A percentile compares a stretch with the other conserved stretches of the same genome.
phyloP scores from a whole-genome alignment of 2,329 filamentous ascomycete species.

The Claviceps capensis region DNA sequence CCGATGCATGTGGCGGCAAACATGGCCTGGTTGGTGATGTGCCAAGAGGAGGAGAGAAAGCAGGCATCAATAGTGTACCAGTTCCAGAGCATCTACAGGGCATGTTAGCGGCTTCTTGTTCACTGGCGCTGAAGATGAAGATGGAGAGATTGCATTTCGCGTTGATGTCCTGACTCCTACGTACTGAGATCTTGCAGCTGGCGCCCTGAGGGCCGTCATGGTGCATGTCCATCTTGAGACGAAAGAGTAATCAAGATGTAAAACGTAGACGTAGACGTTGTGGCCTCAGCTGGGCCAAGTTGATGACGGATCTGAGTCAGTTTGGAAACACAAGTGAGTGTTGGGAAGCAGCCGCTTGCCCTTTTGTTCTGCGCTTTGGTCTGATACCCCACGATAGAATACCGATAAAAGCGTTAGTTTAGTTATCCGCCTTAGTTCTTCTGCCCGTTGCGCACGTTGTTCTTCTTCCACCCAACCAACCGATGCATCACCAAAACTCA shows the following conservation, averaged over 20 bases:
- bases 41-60: constrained; percentile 59
- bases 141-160: background rate
- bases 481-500: no score
- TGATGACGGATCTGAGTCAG: no score
- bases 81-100: constrained; percentile 60
- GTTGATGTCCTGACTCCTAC: background rate
- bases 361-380: no score
- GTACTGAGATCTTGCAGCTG: constrained; percentile 21
- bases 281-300: background rate
- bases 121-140: background rate
- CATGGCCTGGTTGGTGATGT: constrained; percentile 54
- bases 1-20: constrained; percentile 72
- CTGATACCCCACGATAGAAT: no score
- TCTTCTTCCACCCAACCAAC: no score
- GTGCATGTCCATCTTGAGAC: constrained; percentile 11
- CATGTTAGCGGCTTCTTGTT: background rate
- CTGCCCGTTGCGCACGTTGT: no score
- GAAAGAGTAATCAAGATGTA: no score
- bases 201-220: constrained; percentile 9
- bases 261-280: background rate
- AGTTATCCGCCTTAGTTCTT: no score
- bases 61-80: constrained; percentile 60
- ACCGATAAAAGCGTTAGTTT: no score
- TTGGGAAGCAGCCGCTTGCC: no score
- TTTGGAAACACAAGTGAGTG: no score